Evolutionary conservation across 306 rosid genomes (phyloP).

Genomic region (Quercus robur): DNA sequence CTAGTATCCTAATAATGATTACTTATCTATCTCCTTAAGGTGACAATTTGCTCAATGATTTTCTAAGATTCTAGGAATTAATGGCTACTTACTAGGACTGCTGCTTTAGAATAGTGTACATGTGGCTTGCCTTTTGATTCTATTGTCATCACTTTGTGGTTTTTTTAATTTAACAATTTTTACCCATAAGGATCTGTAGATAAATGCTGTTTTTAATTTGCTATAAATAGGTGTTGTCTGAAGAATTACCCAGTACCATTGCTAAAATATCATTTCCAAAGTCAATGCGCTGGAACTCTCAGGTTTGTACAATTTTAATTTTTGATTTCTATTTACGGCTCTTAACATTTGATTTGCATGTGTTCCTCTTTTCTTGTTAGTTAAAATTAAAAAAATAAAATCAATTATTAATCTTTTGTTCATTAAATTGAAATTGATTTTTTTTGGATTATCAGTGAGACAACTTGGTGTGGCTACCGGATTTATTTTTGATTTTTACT

Average conservation of each 20-base stretch:
- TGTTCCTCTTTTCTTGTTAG: neutral
- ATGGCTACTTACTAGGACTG: neutral
- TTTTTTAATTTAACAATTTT: neutral
- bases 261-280: conserved; percentile 82
- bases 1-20: neutral
- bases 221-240: conserved; percentile 67
- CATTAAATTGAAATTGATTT: too few relatives aligned
- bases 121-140: neutral
- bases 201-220: conserved; percentile 4
- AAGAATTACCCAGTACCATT: conserved; percentile 67
- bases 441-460: too few relatives aligned
- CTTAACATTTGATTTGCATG: neutral
- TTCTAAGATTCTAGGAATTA: neutral
- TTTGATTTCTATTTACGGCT: neutral
- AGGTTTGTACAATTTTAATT: conserved; percentile 44
- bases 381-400: neutral
- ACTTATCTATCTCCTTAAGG: neutral
- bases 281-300: conserved; percentile 97
- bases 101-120: neutral
- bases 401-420: too few relatives aligned
- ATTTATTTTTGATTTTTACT: too few relatives aligned
- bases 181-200: neutral
- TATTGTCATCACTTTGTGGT: neutral
- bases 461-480: too few relatives aligned
- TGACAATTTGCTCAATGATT: neutral